Base-by-base conservation (phyloP, 371 early-diverging fungal genomes). In the Polyrhizophydium stewartii region DNA sequence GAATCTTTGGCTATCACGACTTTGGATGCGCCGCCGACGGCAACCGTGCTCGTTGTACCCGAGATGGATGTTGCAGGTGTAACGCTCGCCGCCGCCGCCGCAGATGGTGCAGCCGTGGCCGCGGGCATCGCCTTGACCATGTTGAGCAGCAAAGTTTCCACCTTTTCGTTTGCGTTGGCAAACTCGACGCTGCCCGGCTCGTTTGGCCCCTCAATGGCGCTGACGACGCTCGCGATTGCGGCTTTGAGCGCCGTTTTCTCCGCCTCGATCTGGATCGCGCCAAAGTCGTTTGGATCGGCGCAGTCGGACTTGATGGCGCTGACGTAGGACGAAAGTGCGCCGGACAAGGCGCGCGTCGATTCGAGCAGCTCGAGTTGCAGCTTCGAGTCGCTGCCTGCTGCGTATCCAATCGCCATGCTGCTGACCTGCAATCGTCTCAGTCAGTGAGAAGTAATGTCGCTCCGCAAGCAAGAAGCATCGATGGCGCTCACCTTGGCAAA, bases 21-120 rank as follows among this genome's bases (percentile, higher is more conserved):
- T 78, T 75, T n/a, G 74, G 41, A 24, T 67, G 41, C 10, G 70
- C 52, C 17, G 69, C 61, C 12, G 74, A 43, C 45, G n/a, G n/a
- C n/a, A n/a, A n/a, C n/a, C n/a, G n/a, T n/a, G n/a, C n/a, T n/a
- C n/a, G n/a, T n/a, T n/a, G n/a, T n/a, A n/a, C n/a, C n/a, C n/a
- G n/a, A n/a, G n/a, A n/a, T n/a, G n/a, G n/a, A n/a, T n/a, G n/a
- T n/a, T n/a, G n/a, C n/a, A n/a, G n/a, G n/a, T n/a, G n/a, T n/a
- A n/a, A n/a, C n/a, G n/a, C n/a, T n/a, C n/a, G n/a, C n/a, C n/a
- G n/a, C n/a, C n/a, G n/a, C n/a, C n/a, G n/a, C n/a, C n/a, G n/a
- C n/a, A n/a, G n/a, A n/a, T n/a, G n/a, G n/a, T n/a, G n/a, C n/a
- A n/a, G n/a, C n/a, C n/a, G n/a, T 71, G 69, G 27, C 47, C 58